These are phyloP conservation scores for Adansonia gregorii DNA, from an alignment of 441 rosid genomes.

Conservation along the genomic window DNA sequence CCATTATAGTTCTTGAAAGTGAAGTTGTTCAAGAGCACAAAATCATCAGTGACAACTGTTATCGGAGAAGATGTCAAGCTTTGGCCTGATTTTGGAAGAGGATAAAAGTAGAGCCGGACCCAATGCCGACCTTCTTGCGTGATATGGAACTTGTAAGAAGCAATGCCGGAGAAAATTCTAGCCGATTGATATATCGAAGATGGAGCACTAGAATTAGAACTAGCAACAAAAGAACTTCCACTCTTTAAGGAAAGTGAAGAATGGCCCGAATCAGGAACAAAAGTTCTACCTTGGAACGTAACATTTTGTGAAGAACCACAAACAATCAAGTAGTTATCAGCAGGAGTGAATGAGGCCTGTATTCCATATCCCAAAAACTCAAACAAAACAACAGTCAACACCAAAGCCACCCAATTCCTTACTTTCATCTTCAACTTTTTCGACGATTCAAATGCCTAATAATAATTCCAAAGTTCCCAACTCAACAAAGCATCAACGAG, in stretches of 20 bases:
- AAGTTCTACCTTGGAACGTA: constrained; percentile 68
- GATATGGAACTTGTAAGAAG: constrained; percentile 76
- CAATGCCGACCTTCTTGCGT: constrained; percentile 79
- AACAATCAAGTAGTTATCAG: constrained; percentile 76
- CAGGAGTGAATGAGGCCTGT: constrained; percentile 58
- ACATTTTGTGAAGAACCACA: constrained; percentile 81
- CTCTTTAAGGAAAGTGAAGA: constrained; percentile 56
- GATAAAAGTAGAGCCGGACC: constrained; percentile 67
- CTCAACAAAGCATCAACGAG: constrained; percentile 22
- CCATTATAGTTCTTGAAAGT: constrained; percentile 64
- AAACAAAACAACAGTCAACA: constrained; percentile 45
- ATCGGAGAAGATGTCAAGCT: no score
- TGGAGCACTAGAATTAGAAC: constrained; percentile 50
- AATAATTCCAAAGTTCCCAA: constrained; percentile 39
- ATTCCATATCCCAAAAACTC: constrained; percentile 42
- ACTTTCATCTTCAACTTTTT: constrained; percentile 51
- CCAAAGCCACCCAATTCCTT: constrained; percentile 38
- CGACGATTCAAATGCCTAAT: constrained; percentile 27
- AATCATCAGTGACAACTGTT: no score
- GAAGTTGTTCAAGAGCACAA: constrained; percentile 57
- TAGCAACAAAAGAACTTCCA: constrained; percentile 53
- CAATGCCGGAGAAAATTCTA: constrained; percentile 68
- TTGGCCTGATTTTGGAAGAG: no score
- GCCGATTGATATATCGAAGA: constrained; percentile 75
- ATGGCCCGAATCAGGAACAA: constrained; percentile 71